Conservation (phyloP, 148 eudicot genomes). For the Fagopyrum homotropicum region DNA sequence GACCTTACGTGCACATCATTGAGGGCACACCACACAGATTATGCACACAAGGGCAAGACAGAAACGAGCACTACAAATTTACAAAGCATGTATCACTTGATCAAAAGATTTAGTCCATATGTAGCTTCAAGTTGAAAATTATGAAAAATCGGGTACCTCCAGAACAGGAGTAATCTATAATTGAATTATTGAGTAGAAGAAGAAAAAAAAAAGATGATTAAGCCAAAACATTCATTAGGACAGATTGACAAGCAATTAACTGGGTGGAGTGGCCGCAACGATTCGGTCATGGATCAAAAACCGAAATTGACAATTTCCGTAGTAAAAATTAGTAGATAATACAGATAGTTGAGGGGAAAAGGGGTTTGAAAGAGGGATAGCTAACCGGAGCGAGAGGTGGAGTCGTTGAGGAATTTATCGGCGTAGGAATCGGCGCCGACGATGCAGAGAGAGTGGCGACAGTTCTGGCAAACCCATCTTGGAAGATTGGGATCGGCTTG, state of each 20-base stretch:
- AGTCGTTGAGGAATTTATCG: conserved; percentile 45
- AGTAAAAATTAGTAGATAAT: background rate
- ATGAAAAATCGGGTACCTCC: background rate
- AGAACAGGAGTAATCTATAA: background rate
- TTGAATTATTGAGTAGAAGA: background rate
- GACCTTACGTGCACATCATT: background rate
- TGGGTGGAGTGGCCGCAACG: background rate
- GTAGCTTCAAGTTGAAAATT: background rate
- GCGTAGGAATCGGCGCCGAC: conserved; percentile 74
- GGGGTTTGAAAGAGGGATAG: background rate
- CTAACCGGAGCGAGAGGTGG: conserved; percentile 52
- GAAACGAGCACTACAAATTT: no score
- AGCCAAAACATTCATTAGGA: background rate
- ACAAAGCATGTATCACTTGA: background rate
- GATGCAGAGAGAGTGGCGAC: conserved; percentile 72
- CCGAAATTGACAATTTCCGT: background rate
- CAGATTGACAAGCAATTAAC: background rate
- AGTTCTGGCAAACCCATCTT: conserved; percentile 80
- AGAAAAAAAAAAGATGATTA: background rate
- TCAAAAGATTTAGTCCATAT: background rate
- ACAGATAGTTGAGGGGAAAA: background rate
- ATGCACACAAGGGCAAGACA: background rate
- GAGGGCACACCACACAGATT: background rate
- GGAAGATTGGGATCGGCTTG: conserved; percentile 79
- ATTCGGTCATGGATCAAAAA: background rate